These are phyloP conservation scores for Cladosporium phlei DNA, from an alignment of 2,329 filamentous ascomycete genomes.

Conservation along the genomic window DNA sequence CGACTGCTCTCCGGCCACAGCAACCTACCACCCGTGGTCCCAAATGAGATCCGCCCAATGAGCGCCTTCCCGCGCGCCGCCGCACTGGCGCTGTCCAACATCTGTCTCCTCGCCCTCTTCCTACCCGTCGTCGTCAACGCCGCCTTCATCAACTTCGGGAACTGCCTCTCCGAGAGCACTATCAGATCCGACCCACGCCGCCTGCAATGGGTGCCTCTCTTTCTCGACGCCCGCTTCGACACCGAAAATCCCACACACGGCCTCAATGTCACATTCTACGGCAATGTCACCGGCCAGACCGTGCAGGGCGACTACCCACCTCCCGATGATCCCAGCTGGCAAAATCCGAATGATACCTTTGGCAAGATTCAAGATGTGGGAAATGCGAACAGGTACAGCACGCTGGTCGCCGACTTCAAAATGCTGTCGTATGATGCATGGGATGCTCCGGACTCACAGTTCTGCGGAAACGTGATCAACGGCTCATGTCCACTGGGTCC, in stretches of 20 bases:
- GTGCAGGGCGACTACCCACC: constrained; percentile 56
- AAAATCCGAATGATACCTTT: constrained; percentile 53
- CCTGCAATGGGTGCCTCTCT: constrained; percentile 75
- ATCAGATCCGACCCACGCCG: constrained; percentile 54
- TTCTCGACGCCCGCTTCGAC: constrained; percentile 66
- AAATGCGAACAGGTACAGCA: constrained; percentile 58
- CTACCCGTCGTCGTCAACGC: constrained; percentile 49
- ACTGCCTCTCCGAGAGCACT: constrained; percentile 64
- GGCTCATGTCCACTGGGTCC: constrained; percentile 71
- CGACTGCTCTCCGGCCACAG: background rate
- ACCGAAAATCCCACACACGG: constrained; percentile 55
- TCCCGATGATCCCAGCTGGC: constrained; percentile 57
- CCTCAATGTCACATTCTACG: constrained; percentile 76
- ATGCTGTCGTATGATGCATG: constrained; percentile 75
- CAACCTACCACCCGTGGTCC: background rate
- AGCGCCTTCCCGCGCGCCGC: constrained; percentile 18
- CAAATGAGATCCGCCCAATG: constrained; percentile 16
- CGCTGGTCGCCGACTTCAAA: constrained; percentile 65
- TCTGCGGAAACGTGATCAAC: constrained; percentile 61
- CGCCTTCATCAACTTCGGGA: constrained; percentile 71
- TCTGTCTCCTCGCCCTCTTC: constrained; percentile 31
- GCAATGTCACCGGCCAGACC: constrained; percentile 78
- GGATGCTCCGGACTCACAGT: constrained; percentile 48
- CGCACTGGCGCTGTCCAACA: constrained; percentile 17
- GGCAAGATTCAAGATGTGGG: constrained; percentile 72